phyloP scores from a whole-genome alignment of 805 yeast genomes.

The Pichia membranifaciens region DNA sequence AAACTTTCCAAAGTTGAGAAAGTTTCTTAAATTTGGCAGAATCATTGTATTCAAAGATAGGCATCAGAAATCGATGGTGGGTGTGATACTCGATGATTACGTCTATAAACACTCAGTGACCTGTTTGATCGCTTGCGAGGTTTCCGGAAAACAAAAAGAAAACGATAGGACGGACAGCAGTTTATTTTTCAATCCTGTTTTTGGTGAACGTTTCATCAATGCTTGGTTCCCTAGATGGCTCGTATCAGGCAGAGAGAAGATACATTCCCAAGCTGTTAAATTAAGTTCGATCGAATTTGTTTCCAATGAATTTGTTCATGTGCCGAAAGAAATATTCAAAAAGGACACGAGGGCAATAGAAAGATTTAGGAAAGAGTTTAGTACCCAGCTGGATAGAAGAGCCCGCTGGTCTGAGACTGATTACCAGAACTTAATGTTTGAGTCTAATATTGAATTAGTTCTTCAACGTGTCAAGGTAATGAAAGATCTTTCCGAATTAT shows the following conservation, averaged over 20 bases:
- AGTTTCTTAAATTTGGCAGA: constrained; percentile 48
- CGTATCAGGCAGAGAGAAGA: constrained; percentile 1
- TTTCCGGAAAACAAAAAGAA: not conserved
- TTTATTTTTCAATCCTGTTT: constrained; percentile 22
- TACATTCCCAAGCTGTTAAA: constrained; percentile 33
- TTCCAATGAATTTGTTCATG: constrained; percentile 32
- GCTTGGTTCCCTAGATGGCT: constrained; percentile 33
- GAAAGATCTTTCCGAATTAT: constrained; percentile 18
- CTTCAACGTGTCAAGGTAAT: constrained; percentile 33
- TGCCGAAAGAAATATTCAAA: constrained; percentile 6
- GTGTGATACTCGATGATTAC: constrained; percentile 1
- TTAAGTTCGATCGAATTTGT: constrained; percentile 39
- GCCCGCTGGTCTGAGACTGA: constrained; percentile 39
- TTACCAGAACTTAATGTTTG: constrained; percentile 33
- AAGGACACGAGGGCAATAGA: constrained; percentile 1
- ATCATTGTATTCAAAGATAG: constrained; percentile 52
- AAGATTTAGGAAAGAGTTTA: not conserved
- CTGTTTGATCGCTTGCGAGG: constrained; percentile 31
- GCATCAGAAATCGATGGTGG: constrained; percentile 21
- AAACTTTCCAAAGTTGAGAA: constrained; percentile 42
- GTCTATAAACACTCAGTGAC: constrained; percentile 15
- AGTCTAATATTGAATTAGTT: constrained; percentile 33
- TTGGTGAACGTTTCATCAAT: constrained; percentile 29
- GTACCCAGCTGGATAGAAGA: constrained; percentile 20
- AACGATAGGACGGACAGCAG: constrained; percentile 14